phyloP scores from a whole-genome alignment of 2,329 filamentous ascomycete species.

The Chrysoporthe puriensis region DNA sequence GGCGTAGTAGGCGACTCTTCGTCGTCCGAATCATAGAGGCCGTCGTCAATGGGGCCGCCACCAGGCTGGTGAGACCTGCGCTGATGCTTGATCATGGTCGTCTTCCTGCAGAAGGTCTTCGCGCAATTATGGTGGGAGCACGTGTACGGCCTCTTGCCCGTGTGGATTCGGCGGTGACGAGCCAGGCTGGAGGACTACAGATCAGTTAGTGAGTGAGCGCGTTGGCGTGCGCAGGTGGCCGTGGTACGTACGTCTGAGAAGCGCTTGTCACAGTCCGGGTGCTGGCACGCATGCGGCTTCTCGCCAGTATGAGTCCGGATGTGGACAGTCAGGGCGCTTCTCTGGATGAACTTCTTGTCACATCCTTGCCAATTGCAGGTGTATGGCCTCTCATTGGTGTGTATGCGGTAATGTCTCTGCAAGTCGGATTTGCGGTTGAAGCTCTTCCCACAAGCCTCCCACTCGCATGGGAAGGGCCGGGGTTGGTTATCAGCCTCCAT shows the following conservation, averaged over 20 bases:
- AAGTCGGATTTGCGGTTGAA: conserved; percentile 75
- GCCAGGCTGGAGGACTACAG: conserved; percentile 66
- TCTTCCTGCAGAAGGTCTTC: conserved; percentile 74
- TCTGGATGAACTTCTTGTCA: conserved; percentile 72
- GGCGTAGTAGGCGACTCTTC: conserved; percentile 65
- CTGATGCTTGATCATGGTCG: conserved; percentile 72
- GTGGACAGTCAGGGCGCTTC: conserved; percentile 71
- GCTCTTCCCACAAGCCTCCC: conserved; percentile 66
- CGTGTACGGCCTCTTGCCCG: conserved; percentile 68
- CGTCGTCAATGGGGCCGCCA: conserved; percentile 59
- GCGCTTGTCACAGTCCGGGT: conserved; percentile 67
- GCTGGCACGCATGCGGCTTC: conserved; percentile 71
- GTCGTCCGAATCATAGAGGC: conserved; percentile 55
- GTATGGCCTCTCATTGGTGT: conserved; percentile 72
- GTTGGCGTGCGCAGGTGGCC: neutral
- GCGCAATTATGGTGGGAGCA: conserved; percentile 64
- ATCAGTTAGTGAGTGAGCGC: neutral
- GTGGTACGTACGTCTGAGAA: conserved; percentile 66
- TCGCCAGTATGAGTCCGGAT: conserved; percentile 73
- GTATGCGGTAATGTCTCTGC: conserved; percentile 71
- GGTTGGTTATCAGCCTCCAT: conserved; percentile 66
- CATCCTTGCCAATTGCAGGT: conserved; percentile 63
- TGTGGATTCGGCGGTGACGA: conserved; percentile 67
- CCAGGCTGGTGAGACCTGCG: conserved; percentile 64
- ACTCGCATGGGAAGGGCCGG: conserved; percentile 67